These are phyloP conservation scores for Escovopsis weberi DNA, from an alignment of 2,329 filamentous ascomycete genomes.

Conservation along the genomic window DNA sequence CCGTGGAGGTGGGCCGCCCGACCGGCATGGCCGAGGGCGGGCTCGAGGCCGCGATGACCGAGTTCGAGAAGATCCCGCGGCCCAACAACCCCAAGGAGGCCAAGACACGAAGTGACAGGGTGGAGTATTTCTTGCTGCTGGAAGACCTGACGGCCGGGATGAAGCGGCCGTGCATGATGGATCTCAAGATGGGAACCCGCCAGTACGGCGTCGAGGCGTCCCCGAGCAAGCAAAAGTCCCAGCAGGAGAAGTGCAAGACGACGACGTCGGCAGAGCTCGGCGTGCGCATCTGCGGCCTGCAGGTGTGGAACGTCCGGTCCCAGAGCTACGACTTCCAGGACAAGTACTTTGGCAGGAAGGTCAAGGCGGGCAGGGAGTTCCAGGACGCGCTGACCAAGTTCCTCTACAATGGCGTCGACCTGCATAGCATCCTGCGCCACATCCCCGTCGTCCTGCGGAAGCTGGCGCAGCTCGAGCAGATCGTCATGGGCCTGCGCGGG, in stretches of 20 bases:
- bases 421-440: conserved; percentile 66
- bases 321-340: conserved; percentile 90
- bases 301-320: conserved; percentile 80
- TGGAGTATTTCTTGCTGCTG: conserved; percentile 83
- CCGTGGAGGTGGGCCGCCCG: conserved; percentile 19
- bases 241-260: conserved; percentile 79
- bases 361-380: conserved; percentile 81
- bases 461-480: conserved; percentile 66
- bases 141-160: conserved; percentile 95
- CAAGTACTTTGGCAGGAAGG: conserved; percentile 86
- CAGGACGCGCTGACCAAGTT: conserved; percentile 79
- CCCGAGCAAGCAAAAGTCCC: conserved; percentile 84
- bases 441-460: conserved; percentile 81
- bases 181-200: conserved; percentile 96
- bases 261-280: conserved; percentile 88
- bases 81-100: conserved; percentile 68
- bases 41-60: conserved; percentile 1
- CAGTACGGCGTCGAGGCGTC: conserved; percentile 90
- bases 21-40: conserved; percentile 4
- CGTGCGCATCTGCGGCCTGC: conserved; percentile 86
- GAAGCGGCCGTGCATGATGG: conserved; percentile 91
- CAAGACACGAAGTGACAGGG: conserved; percentile 49
- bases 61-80: conserved; percentile 32
- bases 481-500: conserved; percentile 63
- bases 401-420: conserved; percentile 76